Percentiles rank a stretch among this genome's conserved stretches.
Conservation (phyloP, 352 stramenopile species). For the Phytophthora syringae region DNA sequence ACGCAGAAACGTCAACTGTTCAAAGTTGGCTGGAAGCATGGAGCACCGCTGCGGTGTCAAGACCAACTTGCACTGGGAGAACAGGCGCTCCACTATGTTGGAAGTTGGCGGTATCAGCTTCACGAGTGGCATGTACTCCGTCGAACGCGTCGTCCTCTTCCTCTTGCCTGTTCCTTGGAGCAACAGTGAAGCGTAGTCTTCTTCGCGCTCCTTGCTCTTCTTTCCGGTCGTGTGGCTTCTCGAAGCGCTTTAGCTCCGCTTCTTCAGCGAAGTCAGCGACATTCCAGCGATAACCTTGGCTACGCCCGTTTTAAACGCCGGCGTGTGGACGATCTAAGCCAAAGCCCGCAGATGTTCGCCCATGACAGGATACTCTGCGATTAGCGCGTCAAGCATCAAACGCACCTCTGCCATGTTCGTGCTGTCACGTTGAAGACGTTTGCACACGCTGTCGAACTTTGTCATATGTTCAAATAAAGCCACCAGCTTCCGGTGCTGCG, state of each 20-base stretch:
- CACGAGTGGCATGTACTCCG: background rate
- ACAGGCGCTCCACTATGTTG: background rate
- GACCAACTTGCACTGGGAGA: background rate
- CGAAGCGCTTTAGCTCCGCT: background rate
- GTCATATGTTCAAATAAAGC: background rate
- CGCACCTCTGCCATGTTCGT: background rate
- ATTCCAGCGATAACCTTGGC: background rate
- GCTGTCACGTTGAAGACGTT: background rate
- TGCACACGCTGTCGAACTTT: background rate
- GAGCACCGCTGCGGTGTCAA: background rate
- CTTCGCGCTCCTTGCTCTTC: background rate
- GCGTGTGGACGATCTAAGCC: background rate
- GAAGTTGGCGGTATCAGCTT: background rate
- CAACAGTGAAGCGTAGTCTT: background rate
- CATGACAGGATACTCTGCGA: background rate
- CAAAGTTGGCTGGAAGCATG: background rate
- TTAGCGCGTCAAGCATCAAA: background rate
- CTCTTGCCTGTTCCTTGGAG: background rate
- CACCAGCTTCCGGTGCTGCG: background rate
- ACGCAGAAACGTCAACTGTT: background rate
- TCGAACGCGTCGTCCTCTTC: background rate
- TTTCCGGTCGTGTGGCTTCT: background rate
- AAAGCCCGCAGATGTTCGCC: background rate
- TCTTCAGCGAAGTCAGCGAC: background rate
- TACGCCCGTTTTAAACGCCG: background rate